These are phyloP conservation scores for Ascoidea asiatica DNA, from an alignment of 805 yeast genomes.

Conservation along the genomic window DNA sequence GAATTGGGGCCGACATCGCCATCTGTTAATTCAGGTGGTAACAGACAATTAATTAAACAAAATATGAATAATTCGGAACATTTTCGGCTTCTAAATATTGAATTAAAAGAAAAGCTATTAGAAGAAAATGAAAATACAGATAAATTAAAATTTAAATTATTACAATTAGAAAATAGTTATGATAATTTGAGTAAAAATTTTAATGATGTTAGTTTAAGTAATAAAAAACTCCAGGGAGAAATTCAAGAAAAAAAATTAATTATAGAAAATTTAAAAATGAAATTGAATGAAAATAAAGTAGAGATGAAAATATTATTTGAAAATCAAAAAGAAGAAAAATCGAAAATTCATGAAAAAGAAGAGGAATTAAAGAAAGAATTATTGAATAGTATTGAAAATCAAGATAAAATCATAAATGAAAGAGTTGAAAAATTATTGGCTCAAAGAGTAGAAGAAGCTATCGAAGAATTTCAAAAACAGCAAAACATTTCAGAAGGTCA, in stretches of 20 bases:
- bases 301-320: not conserved
- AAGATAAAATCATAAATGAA: not conserved
- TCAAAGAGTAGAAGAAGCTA: not conserved
- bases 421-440: not conserved
- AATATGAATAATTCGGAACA: too few relatives aligned
- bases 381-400: not conserved
- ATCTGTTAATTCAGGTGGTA: too few relatives aligned
- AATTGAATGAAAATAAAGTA: not conserved
- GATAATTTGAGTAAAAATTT: not conserved
- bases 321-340: not conserved
- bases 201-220: too few relatives aligned
- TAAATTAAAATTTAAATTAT: too few relatives aligned
- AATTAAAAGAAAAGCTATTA: not conserved
- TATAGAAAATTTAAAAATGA: not conserved
- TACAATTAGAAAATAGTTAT: not conserved
- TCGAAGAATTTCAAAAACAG: not conserved
- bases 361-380: not conserved
- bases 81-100: too few relatives aligned
- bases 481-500: not conserved
- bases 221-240: not conserved
- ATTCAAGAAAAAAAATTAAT: not conserved
- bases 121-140: not conserved
- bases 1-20: too few relatives aligned
- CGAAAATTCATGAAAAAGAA: not conserved
- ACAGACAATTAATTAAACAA: too few relatives aligned